phyloP scores from a whole-genome alignment of 192 early-diverging fungal genomes.

The Entomortierella lignicola region DNA sequence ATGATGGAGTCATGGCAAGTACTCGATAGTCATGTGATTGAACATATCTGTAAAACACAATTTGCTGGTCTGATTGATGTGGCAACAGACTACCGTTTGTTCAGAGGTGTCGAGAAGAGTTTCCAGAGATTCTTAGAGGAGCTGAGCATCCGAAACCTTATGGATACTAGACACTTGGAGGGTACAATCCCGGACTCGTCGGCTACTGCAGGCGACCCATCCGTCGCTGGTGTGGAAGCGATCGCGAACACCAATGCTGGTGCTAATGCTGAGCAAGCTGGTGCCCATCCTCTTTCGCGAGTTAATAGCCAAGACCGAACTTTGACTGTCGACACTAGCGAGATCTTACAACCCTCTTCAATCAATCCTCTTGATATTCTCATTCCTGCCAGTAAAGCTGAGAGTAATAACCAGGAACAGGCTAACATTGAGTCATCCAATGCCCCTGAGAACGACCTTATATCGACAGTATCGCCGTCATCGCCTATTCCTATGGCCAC shows the following conservation, averaged over 20 bases:
- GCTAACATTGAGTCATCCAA: too few relatives aligned
- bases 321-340: not conserved
- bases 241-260: not conserved
- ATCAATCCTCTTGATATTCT: not conserved
- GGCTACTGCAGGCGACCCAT: not conserved
- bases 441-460: not conserved
- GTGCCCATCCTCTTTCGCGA: constrained; percentile 18
- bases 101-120: constrained; percentile 48
- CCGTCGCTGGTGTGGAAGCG: not conserved
- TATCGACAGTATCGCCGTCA: constrained; percentile 1
- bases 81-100: constrained; percentile 44
- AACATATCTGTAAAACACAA: constrained; percentile 44
- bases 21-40: constrained; percentile 27
- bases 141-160: constrained; percentile 36
- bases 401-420: not conserved
- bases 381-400: not conserved
- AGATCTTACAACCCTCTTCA: not conserved
- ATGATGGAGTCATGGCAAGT: constrained; percentile 52
- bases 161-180: constrained; percentile 3
- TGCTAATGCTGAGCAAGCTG: not conserved
- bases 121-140: constrained; percentile 48
- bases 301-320: constrained; percentile 10
- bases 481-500: constrained; percentile 8
- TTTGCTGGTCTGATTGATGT: constrained; percentile 50
- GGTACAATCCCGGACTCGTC: not conserved